Percentiles rank a stretch among this genome's conserved stretches.
Evolutionary conservation across 148 eudicot species (phyloP).

Genomic region (Amaranthus cruentus): DNA sequence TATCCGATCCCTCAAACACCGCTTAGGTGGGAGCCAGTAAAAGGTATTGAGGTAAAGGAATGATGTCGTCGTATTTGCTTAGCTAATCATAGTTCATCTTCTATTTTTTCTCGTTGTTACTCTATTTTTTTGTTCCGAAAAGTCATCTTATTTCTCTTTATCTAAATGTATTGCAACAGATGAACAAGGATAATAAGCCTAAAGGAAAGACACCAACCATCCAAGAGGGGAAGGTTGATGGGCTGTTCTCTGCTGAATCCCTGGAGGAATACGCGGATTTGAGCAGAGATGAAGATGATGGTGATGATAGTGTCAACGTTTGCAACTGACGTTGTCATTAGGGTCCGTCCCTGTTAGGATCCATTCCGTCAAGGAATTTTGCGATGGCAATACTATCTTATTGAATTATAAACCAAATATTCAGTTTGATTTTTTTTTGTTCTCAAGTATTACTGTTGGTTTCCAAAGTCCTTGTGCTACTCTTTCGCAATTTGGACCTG

Average conservation of each 20-base stretch:
- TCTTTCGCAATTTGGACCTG: no score
- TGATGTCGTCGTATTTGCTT: not conserved
- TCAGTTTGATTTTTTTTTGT: no score
- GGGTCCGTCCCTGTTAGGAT: not conserved
- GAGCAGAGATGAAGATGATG: constrained; percentile 36
- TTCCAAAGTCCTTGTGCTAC: no score
- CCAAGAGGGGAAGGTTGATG: constrained; percentile 58
- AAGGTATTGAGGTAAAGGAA: no score
- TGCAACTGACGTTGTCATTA: constrained; percentile 15
- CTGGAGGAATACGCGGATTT: constrained; percentile 56
- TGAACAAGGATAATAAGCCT: constrained; percentile 61
- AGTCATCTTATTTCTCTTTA: not conserved
- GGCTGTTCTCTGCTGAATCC: constrained; percentile 44
- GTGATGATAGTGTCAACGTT: constrained; percentile 22
- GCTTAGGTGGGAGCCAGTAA: no score
- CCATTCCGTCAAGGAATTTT: no score
- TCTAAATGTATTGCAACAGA: constrained; percentile 31
- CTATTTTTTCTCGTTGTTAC: not conserved
- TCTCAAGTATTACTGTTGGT: no score
- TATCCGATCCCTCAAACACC: no score
- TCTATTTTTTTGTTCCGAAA: not conserved
- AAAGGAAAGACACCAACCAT: constrained; percentile 27
- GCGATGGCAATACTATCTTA: no score
- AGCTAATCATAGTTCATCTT: not conserved
- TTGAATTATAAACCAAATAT: no score